Conservation (phyloP, 805 yeast species). For the Jamesozyma jinghongensis region DNA sequence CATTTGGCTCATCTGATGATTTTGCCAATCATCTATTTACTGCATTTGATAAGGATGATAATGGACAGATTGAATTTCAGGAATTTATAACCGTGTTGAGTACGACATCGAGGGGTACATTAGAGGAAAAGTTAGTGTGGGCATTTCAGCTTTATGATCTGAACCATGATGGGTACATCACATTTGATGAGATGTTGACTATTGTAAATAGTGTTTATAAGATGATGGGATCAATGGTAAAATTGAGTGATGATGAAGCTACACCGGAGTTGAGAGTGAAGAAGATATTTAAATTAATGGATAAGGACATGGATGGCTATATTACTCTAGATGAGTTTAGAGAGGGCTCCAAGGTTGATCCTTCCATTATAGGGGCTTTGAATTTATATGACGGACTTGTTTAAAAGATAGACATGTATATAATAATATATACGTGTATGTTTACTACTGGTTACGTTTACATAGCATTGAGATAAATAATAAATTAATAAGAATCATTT, state of each 20-base stretch:
- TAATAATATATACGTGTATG: no score
- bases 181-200: constrained; percentile 67
- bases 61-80: constrained; percentile 79
- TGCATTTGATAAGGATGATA: constrained; percentile 75
- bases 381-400: constrained; percentile 76
- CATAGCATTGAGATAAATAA: no score
- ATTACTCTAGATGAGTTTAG: constrained; percentile 79
- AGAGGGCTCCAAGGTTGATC: constrained; percentile 70
- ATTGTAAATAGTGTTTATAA: constrained; percentile 80
- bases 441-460: background rate
- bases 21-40: constrained; percentile 82
- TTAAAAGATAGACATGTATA: no score
- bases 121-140: constrained; percentile 82
- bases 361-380: constrained; percentile 65
- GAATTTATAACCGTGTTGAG: constrained; percentile 86
- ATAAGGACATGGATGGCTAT: constrained; percentile 57
- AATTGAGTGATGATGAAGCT: constrained; percentile 75
- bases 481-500: no score
- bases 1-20: constrained; percentile 93
- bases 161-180: constrained; percentile 66
- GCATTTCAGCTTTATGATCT: constrained; percentile 82
- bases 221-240: constrained; percentile 94
- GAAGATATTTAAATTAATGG: constrained; percentile 69
- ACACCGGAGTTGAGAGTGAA: constrained; percentile 84
- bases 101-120: constrained; percentile 75